Percentiles rank a stretch among this genome's conserved stretches.
phyloP scores from a whole-genome alignment of 202 grass and related monocot species.

The Carex sylvatica region DNA sequence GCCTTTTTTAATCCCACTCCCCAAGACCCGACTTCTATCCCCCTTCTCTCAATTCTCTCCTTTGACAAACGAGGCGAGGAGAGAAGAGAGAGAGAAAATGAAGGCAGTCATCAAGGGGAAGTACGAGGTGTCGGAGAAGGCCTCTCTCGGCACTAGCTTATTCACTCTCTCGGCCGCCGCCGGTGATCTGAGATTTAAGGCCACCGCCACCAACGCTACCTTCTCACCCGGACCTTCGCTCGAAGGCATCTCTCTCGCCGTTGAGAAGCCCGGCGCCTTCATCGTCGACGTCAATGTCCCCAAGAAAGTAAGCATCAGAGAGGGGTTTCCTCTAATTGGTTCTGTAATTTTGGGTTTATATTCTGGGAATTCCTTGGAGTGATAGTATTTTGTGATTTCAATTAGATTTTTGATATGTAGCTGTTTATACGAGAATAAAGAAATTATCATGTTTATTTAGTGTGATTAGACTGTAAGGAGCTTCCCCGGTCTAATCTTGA shows the following conservation, averaged over 20 bases:
- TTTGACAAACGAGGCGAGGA: not conserved
- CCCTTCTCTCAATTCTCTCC: not conserved
- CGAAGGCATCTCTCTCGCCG: slow-evolving; percentile 56
- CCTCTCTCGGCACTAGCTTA: slow-evolving; percentile 33
- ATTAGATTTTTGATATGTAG: not conserved
- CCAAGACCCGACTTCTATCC: not conserved
- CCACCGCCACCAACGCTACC: slow-evolving; percentile 68
- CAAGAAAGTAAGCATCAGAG: slow-evolving; percentile 27
- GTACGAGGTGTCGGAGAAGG: slow-evolving; percentile 69
- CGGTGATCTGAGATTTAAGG: slow-evolving; percentile 71
- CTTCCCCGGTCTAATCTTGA: not conserved
- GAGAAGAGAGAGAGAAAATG: slow-evolving; percentile 22
- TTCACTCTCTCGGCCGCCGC: slow-evolving; percentile 35
- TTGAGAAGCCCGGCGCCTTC: slow-evolving; percentile 88
- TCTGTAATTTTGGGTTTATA: not conserved
- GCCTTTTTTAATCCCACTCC: slow-evolving; percentile 18
- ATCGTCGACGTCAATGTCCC: slow-evolving; percentile 65
- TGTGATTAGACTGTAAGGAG: not conserved
- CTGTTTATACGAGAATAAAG: not conserved
- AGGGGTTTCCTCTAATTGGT: not conserved
- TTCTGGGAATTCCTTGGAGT: not conserved
- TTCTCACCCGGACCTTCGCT: slow-evolving; percentile 69
- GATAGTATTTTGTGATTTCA: not conserved
- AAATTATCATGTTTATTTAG: not conserved
- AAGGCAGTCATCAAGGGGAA: slow-evolving; percentile 74